Evolutionary conservation across 768 basidiomycete species (phyloP).

Genomic region (Boletus vermiculosoides): DNA sequence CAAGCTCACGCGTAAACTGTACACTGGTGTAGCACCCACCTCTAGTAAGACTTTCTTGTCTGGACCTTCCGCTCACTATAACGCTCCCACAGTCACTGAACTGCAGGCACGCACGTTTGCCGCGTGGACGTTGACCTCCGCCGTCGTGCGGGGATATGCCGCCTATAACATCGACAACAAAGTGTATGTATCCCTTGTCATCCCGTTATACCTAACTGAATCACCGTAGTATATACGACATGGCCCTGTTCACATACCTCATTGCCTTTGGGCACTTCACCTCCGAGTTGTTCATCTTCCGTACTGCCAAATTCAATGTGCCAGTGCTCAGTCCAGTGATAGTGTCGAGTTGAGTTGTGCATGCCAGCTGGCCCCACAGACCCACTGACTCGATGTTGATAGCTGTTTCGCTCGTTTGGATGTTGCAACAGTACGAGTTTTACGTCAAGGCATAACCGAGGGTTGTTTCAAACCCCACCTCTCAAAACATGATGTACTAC

Average conservation of each 20-base stretch:
- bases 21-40: slow-evolving; percentile 46
- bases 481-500: not conserved
- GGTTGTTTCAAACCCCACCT: not conserved
- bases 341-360: slow-evolving; percentile 67
- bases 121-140: slow-evolving; percentile 86
- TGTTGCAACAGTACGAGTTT: slow-evolving; percentile 78
- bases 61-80: not conserved
- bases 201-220: slow-evolving; percentile 7
- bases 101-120: slow-evolving; percentile 90
- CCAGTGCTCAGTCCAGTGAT: slow-evolving; percentile 73
- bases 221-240: slow-evolving; percentile 76
- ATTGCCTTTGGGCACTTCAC: slow-evolving; percentile 89
- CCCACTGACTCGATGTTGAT: slow-evolving; percentile 14
- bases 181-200: slow-evolving; percentile 48
- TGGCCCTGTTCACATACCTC: slow-evolving; percentile 83
- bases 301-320: slow-evolving; percentile 59
- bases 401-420: slow-evolving; percentile 79
- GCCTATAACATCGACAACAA: slow-evolving; percentile 87
- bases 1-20: slow-evolving; percentile 75
- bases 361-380: slow-evolving; percentile 32
- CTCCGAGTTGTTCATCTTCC: slow-evolving; percentile 82
- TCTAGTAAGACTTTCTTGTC: slow-evolving; percentile 33
- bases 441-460: slow-evolving; percentile 52
- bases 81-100: slow-evolving; percentile 59
- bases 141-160: slow-evolving; percentile 79